phyloP scores from a whole-genome alignment of 306 rosid species.

The Ochetophila trinervis region DNA sequence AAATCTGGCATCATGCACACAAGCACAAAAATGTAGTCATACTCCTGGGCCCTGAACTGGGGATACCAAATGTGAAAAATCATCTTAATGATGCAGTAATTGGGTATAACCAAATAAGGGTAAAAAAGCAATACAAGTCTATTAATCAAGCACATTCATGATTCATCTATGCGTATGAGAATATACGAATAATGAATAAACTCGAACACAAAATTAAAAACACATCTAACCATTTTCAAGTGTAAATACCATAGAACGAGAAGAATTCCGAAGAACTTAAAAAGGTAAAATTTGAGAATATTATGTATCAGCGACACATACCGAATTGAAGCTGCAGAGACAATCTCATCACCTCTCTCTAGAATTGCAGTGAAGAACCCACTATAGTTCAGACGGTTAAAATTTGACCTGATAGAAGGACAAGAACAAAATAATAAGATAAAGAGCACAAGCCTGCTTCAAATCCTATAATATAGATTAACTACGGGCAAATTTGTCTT shows the following conservation, averaged over 20 bases:
- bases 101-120: neutral
- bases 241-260: too few species aligned
- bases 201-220: too few species aligned
- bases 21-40: neutral
- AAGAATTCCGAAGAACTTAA: too few species aligned
- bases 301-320: conserved; percentile 28
- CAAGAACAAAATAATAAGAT: conserved; percentile 11
- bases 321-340: conserved; percentile 77
- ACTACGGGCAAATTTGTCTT: neutral
- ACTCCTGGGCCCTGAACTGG: neutral
- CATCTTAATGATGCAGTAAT: neutral
- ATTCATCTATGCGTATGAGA: neutral
- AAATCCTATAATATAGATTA: neutral
- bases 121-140: neutral
- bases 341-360: conserved; percentile 80
- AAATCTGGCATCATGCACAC: conserved; percentile 8
- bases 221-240: too few species aligned
- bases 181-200: too few species aligned
- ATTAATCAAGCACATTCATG: too few species aligned
- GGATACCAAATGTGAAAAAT: neutral
- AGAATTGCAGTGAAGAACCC: conserved; percentile 85
- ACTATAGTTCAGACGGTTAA: conserved; percentile 68
- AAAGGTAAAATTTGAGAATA: neutral
- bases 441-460: neutral
- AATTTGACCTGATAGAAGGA: conserved; percentile 69